Evolutionary conservation across 768 basidiomycete species (phyloP), one percentile per base, ranked within the genome.

Genomic region (Steccherinum ochraceum): DNA sequence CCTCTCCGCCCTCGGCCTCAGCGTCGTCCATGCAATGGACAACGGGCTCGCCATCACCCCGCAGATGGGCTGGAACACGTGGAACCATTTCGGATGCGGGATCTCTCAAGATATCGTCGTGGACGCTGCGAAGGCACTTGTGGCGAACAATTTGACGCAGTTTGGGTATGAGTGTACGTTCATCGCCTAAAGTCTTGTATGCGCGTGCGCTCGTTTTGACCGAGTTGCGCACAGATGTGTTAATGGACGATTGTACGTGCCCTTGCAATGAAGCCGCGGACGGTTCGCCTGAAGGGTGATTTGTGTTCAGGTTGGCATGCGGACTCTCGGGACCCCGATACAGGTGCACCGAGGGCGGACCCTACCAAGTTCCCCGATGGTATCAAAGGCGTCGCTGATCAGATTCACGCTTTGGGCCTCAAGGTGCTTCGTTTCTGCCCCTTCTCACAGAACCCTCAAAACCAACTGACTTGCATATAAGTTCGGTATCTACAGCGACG

Each of bases 1-100:
- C n/a, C n/a, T n/a, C n/a, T n/a, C n/a, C n/a, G 20, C 46, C 4
- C 49, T 51, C 16, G 16, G 56, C 26, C 47, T 58, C 16, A 35
- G 46, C 10, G 7, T 23, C 12, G 60, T 49, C 12, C 21, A 49
- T 2, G 61, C 54, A n/a, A 19, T 45, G 27, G 50, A 66, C 47
- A 68, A 67, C 51, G 65, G 67, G 4, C 58, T 67, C 5, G 68
- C 68, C 0, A 27, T 56, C 16, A 66, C 66, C 0, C 68, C 68
- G 1, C 68, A 68, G 54, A 69, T 69, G 67, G 68, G 68, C 4
- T 69, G 67, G 68, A 68, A 71, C 55, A 66, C 67, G 0, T 69
- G 67, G 68, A 72, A 71, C 52, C 60, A 65, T 48, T 72, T 70
- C 46, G 69, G 64, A 0, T 73, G 72, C 50, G 58, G 60, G 41